phyloP scores from a whole-genome alignment of 768 basidiomycete species.

The Trametes elegans region DNA sequence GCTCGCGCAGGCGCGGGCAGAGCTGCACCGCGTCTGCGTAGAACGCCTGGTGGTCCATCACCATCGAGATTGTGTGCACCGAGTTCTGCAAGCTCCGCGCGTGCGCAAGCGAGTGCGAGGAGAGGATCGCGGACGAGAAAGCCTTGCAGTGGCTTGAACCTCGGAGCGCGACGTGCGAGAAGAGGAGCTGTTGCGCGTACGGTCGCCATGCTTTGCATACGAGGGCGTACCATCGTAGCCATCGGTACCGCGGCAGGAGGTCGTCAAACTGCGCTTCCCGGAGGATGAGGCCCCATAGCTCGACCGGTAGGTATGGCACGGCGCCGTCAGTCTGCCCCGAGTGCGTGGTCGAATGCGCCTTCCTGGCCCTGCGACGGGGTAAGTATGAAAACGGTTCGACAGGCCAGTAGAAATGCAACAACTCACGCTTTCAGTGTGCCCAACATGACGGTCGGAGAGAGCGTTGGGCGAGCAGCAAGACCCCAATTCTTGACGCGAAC shows the following conservation, averaged over 20 bases:
- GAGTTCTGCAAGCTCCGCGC: neutral
- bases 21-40: neutral
- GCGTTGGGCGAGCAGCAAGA: too few species aligned
- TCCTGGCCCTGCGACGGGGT: too few species aligned
- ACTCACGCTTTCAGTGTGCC: too few species aligned
- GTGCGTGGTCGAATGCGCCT: neutral
- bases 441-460: too few species aligned
- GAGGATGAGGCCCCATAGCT: slow-evolving; percentile 1
- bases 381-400: too few species aligned
- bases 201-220: slow-evolving; percentile 8
- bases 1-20: slow-evolving; percentile 2
- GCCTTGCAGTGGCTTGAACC: neutral
- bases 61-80: slow-evolving; percentile 1
- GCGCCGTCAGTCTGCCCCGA: neutral
- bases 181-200: slow-evolving; percentile 6
- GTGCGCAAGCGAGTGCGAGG: neutral
- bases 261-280: slow-evolving; percentile 9
- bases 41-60: slow-evolving; percentile 13
- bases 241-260: slow-evolving; percentile 4
- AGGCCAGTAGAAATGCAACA: too few species aligned
- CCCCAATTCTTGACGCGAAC: too few species aligned
- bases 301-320: slow-evolving; percentile 6
- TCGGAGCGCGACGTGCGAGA: slow-evolving; percentile 3
- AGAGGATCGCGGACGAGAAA: neutral
- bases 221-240: slow-evolving; percentile 1